Conservation (phyloP, 129 eudicot species). For the Daucus carota region DH1_v3.0 NC_030386.2:34482001-34482500, state of each 20-base stretch:
- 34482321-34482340: too few relatives aligned
- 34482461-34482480: too few relatives aligned
- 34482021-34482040: conserved; percentile 28
- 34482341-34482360: too few relatives aligned
- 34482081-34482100: conserved; percentile 19
- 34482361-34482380: too few relatives aligned
- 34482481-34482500: too few relatives aligned
- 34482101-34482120: conserved; percentile 25
- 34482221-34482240: conserved; percentile 1
- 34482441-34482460: too few relatives aligned
- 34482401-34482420: too few relatives aligned
- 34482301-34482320: too few relatives aligned
- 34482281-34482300: too few relatives aligned
- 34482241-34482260: background rate
- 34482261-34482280: background rate
- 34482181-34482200: conserved; percentile 36
- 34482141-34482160: conserved; percentile 19
- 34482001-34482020: conserved; percentile 36
- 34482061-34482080: conserved; percentile 35
- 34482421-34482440: too few relatives aligned
- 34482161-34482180: conserved; percentile 31
- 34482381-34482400: too few relatives aligned
- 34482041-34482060: conserved; percentile 32
- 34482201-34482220: conserved; percentile 24
- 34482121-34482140: conserved; percentile 15